A percentile compares a stretch with the other conserved stretches of the same genome.
These are phyloP conservation scores for Coemansia sp. DNA, from an alignment of 192 early-diverging fungal genomes.

Conservation along the genomic window DNA sequence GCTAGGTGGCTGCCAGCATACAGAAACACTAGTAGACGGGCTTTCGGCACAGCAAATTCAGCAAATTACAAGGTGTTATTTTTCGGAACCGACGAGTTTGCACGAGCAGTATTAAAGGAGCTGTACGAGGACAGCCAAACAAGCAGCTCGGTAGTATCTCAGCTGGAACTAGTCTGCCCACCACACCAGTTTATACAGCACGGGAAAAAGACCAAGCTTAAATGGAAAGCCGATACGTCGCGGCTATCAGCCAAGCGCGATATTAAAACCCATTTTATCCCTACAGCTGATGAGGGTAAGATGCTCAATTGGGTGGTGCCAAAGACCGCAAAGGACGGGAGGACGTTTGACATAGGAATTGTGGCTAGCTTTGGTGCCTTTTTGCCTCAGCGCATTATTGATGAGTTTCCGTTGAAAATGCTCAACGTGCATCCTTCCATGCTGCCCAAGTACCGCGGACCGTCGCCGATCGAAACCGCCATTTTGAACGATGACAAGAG, in stretches of 20 bases:
- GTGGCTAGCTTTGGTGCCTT: slow-evolving; percentile 96
- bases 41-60: not conserved
- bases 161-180: slow-evolving; percentile 22
- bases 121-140: slow-evolving; percentile 56
- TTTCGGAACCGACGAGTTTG: slow-evolving; percentile 88
- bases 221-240: slow-evolving; percentile 16
- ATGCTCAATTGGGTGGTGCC: slow-evolving; percentile 18
- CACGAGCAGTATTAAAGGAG: slow-evolving; percentile 57
- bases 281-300: not conserved
- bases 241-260: slow-evolving; percentile 5
- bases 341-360: slow-evolving; percentile 75
- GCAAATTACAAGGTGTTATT: slow-evolving; percentile 59
- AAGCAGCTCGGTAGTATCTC: slow-evolving; percentile 9
- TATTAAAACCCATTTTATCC: slow-evolving; percentile 4
- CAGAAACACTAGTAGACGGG: not conserved
- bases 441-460: slow-evolving; percentile 88
- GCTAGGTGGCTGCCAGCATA: not conserved
- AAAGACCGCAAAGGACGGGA: not conserved
- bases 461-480: slow-evolving; percentile 83
- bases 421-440: slow-evolving; percentile 95
- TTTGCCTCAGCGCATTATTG: slow-evolving; percentile 70
- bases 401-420: slow-evolving; percentile 62
- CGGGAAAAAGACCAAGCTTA: slow-evolving; percentile 9
- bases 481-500: slow-evolving; percentile 71
- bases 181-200: slow-evolving; percentile 9